Evolutionary conservation across 2,329 filamentous ascomycete species (phyloP).

Genomic region (Penicillium psychrosexuale): DNA sequence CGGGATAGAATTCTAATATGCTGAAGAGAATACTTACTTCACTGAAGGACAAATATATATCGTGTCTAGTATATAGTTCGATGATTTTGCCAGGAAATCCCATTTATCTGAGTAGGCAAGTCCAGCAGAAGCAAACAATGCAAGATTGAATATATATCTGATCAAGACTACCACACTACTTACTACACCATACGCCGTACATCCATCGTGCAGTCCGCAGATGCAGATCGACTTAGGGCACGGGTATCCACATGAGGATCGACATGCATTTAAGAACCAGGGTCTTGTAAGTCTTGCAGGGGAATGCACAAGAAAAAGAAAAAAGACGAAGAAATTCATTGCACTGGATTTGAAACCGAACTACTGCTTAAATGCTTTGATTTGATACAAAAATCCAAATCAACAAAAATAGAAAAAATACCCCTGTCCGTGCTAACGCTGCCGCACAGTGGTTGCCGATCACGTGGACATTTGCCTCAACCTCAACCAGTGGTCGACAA

Average conservation of each 20-base stretch:
- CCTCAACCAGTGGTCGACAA: conserved; percentile 8
- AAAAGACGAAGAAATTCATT: background rate
- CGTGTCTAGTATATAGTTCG: too few relatives aligned
- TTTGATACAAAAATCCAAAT: background rate
- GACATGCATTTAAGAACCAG: conserved; percentile 1
- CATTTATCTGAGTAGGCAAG: too few relatives aligned
- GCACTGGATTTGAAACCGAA: background rate
- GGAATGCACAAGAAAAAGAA: background rate
- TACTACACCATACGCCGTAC: background rate
- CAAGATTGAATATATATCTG: background rate
- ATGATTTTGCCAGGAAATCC: too few relatives aligned
- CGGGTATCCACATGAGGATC: conserved; percentile 8
- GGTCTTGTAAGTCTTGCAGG: background rate
- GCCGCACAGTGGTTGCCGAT: conserved; percentile 2
- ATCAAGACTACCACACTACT: background rate
- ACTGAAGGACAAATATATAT: too few relatives aligned
- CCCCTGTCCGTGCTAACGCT: background rate
- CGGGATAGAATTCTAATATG: too few relatives aligned
- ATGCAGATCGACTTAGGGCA: conserved; percentile 6
- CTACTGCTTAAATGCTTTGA: background rate
- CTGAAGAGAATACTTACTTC: too few relatives aligned
- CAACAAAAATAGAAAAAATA: background rate
- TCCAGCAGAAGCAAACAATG: background rate
- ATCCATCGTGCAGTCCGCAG: background rate
- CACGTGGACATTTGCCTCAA: conserved; percentile 8